Evolutionary conservation across 1,284 basidiomycete genomes (phyloP), one percentile per base, ranked within the genome.

Genomic region (Melampsora americana): DNA sequence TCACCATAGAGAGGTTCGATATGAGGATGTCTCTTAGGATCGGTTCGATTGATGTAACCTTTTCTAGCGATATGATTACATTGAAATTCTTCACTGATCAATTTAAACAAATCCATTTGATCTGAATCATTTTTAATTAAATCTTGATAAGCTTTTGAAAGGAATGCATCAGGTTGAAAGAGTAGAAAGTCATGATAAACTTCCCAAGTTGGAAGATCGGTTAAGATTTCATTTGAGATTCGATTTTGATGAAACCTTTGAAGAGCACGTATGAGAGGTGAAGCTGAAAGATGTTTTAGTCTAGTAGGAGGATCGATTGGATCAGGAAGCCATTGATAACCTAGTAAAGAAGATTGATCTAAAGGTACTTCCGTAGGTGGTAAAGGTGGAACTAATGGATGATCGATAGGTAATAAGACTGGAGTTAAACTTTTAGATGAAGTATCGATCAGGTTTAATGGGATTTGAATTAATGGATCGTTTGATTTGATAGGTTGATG

Each of bases 161-260:
- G 62, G 50, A 73, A 73, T 18, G 71, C 71, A 35, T 59, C 42
- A 5, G 46, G 50, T 42, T 66, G 71, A 53, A 73, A 73, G 35
- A 73, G 46, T 18, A 66, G 0, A n/a, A 73, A 66, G 50, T 73
- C 35, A 32, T 73, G 61, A 53, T 73, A 73, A 6, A 44, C 28
- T 28, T 73, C 71, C 71, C 71, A 73, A 26, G 26, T 66, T 2
- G 71, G 71, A 2, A 66, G 62, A 20, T 64, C 42, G 14, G 23
- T 5, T 2, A 50, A 2, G 23, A 71, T 9, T 6, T n/a, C 12
- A 7, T n/a, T 6, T 3, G 60, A 20, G 14, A 6, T 12, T 48
- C 64, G 39, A 4, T 39, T 5, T 20, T n/a, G 44, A 14, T 62
- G 50, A 30, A 60, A 70, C 6, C 5, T 11, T 23, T 70, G 2